Evolutionary conservation across 2,329 filamentous ascomycete species (phyloP).

Genomic region (Penicillium sp.): DNA sequence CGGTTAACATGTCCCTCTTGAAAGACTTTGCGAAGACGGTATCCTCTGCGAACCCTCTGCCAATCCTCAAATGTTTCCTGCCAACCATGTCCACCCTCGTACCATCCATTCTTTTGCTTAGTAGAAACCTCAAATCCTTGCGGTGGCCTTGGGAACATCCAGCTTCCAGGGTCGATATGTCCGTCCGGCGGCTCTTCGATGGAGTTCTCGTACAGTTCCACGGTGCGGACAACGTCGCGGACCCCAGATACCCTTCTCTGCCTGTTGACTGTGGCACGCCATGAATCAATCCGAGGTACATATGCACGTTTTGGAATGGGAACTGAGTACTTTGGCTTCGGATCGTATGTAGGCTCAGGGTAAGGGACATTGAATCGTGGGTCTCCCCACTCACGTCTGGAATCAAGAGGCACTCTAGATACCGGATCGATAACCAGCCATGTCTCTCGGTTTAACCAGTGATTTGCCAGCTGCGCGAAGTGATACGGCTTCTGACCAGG

Average conservation of each 20-base stretch:
- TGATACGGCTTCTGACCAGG: constrained; percentile 46
- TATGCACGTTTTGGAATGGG: constrained; percentile 22
- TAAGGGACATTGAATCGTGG: constrained; percentile 40
- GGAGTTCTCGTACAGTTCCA: constrained; percentile 41
- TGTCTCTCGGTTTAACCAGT: constrained; percentile 47
- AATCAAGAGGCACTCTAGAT: constrained; percentile 38
- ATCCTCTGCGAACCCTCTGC: constrained; percentile 40
- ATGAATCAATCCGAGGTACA: constrained; percentile 42
- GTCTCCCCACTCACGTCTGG: constrained; percentile 39
- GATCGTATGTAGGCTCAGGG: constrained; percentile 20
- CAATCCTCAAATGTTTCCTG: constrained; percentile 46
- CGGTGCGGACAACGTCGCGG: constrained; percentile 31
- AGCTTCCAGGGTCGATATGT: constrained; percentile 44
- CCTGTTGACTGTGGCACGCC: constrained; percentile 44
- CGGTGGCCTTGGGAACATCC: constrained; percentile 46
- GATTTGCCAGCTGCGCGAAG: constrained; percentile 45
- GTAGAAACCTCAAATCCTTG: constrained; percentile 42
- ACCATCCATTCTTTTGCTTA: constrained; percentile 42
- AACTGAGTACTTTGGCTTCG: constrained; percentile 34
- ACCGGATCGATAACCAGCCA: constrained; percentile 46
- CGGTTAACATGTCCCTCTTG: constrained; percentile 43
- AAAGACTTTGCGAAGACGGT: constrained; percentile 41
- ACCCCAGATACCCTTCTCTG: constrained; percentile 36
- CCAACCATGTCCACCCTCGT: constrained; percentile 45
- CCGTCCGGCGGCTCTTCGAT: constrained; percentile 44